Evolutionary conservation across 306 rosid species (phyloP).

Genomic region (Fragaria iinumae): DNA sequence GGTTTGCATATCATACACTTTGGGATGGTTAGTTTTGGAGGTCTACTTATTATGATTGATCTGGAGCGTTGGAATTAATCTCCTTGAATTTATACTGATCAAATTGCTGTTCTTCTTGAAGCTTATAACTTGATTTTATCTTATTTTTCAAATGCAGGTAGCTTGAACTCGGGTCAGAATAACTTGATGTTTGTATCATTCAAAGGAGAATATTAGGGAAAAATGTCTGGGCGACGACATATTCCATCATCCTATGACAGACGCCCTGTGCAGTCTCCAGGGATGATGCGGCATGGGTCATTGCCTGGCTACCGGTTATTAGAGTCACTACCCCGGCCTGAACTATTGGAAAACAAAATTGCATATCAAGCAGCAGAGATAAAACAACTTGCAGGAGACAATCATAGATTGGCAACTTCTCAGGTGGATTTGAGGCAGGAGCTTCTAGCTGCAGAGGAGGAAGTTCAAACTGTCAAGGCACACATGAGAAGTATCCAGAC

Average conservation of each 20-base stretch:
- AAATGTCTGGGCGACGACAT: conserved; percentile 50
- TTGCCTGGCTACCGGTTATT: conserved; percentile 38
- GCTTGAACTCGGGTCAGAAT: conserved; percentile 17
- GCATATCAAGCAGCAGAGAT: conserved; percentile 71
- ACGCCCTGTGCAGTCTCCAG: conserved; percentile 40
- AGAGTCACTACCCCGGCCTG: conserved; percentile 39
- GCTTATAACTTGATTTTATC: not conserved
- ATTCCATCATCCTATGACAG: conserved; percentile 35
- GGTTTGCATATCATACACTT: not conserved
- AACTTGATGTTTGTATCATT: conserved; percentile 25
- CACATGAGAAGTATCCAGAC: conserved; percentile 81
- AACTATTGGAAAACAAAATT: conserved; percentile 61
- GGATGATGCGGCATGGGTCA: conserved; percentile 59
- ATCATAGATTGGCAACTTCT: conserved; percentile 57
- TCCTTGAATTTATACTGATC: not conserved
- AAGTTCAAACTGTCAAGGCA: conserved; percentile 55
- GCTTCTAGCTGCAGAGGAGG: conserved; percentile 57
- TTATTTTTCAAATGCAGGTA: conserved; percentile 10
- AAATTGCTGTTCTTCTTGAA: not conserved
- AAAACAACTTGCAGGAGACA: conserved; percentile 58
- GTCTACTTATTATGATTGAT: not conserved
- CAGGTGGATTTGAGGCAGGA: conserved; percentile 66
- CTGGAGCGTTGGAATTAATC: not conserved
- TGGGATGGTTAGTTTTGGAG: not conserved
- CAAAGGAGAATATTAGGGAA: conserved; percentile 8